These are phyloP conservation scores for Histomonas meleagridis DNA, from an alignment of 208 protist genomes.

Conservation along the genomic window DNA sequence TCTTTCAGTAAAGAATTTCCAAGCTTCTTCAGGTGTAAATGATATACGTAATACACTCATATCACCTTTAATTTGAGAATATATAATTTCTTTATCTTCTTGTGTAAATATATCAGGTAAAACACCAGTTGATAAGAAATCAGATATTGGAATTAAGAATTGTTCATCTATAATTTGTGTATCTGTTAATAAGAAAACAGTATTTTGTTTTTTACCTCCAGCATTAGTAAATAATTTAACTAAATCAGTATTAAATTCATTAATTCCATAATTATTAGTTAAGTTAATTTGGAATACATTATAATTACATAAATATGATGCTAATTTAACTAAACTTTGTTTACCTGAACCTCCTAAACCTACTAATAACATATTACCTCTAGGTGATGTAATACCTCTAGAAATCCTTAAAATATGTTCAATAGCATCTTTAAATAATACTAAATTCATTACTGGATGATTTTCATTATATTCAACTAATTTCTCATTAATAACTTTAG, in stretches of 20 bases:
- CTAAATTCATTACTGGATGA: conserved; percentile 80
- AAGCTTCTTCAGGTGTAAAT: conserved; percentile 57
- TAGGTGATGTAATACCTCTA: conserved; percentile 77
- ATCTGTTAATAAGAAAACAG: conserved; percentile 87
- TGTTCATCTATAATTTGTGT: conserved; percentile 82
- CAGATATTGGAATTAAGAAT: conserved; percentile 76
- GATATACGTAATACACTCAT: conserved; percentile 56
- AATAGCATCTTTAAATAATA: conserved; percentile 89
- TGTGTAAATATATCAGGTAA: conserved; percentile 56
- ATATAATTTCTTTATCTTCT: conserved; percentile 60
- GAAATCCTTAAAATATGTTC: conserved; percentile 84
- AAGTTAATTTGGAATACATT: conserved; percentile 91
- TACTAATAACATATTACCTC: conserved; percentile 81
- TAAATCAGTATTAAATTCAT: conserved; percentile 81
- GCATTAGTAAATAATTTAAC: conserved; percentile 80
- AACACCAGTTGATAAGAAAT: conserved; percentile 59
- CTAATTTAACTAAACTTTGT: conserved; percentile 68
- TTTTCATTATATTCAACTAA: conserved; percentile 82
- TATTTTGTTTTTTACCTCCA: conserved; percentile 67
- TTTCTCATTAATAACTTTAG: conserved; percentile 66
- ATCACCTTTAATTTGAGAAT: conserved; percentile 54
- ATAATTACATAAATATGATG: conserved; percentile 82
- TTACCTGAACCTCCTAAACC: conserved; percentile 65
- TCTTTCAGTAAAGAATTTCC: conserved; percentile 79
- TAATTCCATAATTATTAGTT: conserved; percentile 80